Evolutionary conservation across 805 yeast genomes (phyloP).

Genomic region (Starmerella stellata): DNA sequence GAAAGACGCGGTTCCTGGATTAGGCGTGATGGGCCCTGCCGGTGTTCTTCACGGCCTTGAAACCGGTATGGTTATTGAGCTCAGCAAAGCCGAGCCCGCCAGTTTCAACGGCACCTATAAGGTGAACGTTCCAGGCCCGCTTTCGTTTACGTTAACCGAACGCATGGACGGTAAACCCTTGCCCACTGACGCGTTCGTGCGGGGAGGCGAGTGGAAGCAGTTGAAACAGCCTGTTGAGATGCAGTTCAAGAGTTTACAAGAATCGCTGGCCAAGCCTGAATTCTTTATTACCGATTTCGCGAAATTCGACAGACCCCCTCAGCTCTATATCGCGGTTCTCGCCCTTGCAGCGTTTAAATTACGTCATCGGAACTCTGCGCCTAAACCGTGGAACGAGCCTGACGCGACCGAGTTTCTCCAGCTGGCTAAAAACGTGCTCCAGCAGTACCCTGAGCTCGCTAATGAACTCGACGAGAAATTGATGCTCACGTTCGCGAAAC

Average conservation of each 20-base stretch:
- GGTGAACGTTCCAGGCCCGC: conserved; percentile 84
- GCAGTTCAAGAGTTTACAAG: conserved; percentile 42
- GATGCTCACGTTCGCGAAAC: conserved; percentile 56
- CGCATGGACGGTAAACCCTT: conserved; percentile 34
- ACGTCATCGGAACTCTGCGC: conserved; percentile 45
- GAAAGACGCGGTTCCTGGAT: no score
- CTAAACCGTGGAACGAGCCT: conserved; percentile 54
- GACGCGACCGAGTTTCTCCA: conserved; percentile 54
- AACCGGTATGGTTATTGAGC: conserved; percentile 79
- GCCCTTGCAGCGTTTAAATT: conserved; percentile 62
- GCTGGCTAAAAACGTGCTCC: conserved; percentile 40
- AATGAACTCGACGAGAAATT: conserved; percentile 45
- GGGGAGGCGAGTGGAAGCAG: conserved; percentile 84
- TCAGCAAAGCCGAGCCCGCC: conserved; percentile 67
- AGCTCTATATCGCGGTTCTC: conserved; percentile 79
- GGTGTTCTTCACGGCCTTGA: conserved; percentile 85
- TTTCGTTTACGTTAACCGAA: conserved; percentile 57
- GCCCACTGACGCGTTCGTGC: conserved; percentile 30
- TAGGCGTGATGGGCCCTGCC: conserved; percentile 75
- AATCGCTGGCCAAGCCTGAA: conserved; percentile 64
- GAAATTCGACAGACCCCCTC: conserved; percentile 80
- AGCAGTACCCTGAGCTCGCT: conserved; percentile 39
- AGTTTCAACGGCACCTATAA: conserved; percentile 57
- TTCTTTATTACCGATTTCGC: conserved; percentile 72
- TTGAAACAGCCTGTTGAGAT: conserved; percentile 63